phyloP scores from a whole-genome alignment of 1,284 basidiomycete genomes.

The Cutaneotrichosporon spelunceum region DNA sequence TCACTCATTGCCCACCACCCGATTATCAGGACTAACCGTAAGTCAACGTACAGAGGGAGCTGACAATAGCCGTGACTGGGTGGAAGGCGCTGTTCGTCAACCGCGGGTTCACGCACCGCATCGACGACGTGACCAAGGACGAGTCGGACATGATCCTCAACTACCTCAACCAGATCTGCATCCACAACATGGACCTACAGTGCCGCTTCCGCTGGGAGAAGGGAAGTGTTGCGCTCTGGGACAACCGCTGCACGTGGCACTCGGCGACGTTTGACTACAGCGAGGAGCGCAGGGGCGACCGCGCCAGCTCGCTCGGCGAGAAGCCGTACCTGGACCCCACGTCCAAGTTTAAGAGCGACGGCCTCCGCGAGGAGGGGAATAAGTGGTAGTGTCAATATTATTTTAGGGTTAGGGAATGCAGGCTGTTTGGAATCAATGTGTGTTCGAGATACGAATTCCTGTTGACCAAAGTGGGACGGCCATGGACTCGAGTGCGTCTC shows the following conservation, averaged over 20 bases:
- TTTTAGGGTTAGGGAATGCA: background rate
- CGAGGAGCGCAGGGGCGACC: conserved; percentile 58
- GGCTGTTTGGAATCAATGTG: no score
- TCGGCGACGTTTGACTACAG: conserved; percentile 56
- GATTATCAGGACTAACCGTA: conserved; percentile 48
- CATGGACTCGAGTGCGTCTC: no score
- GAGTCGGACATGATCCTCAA: conserved; percentile 56
- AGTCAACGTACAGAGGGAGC: background rate
- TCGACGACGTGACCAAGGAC: conserved; percentile 60
- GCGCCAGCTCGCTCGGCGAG: conserved; percentile 64
- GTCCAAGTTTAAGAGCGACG: conserved; percentile 56
- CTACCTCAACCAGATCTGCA: conserved; percentile 30
- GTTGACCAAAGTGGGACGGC: no score
- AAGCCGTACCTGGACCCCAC: conserved; percentile 60
- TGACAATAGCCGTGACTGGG: conserved; percentile 56
- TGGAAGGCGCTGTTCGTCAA: conserved; percentile 66
- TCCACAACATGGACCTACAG: conserved; percentile 61
- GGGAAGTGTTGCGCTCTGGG: conserved; percentile 53
- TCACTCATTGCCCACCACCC: conserved; percentile 60
- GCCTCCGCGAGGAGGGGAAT: conserved; percentile 42
- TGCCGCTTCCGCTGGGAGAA: conserved; percentile 54
- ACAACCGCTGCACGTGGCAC: conserved; percentile 50
- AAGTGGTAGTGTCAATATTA: conserved; percentile 21
- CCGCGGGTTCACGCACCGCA: conserved; percentile 60
- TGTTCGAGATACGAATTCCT: no score